phyloP scores from a whole-genome alignment of 768 basidiomycete genomes.

The Boletus coccyginus region DNA sequence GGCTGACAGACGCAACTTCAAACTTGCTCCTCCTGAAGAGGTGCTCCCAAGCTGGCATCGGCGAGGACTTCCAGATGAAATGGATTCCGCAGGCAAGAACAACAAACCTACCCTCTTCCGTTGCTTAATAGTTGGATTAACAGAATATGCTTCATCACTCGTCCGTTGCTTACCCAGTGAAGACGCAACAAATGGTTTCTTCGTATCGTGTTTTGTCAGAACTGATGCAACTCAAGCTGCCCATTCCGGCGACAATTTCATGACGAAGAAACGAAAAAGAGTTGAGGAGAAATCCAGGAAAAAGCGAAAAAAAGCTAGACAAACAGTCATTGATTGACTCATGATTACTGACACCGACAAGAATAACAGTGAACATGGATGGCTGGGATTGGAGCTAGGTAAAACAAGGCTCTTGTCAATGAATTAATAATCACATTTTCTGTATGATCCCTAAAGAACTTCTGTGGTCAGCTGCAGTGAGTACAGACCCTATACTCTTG shows the following conservation, averaged over 20 bases:
- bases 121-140: not conserved
- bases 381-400: constrained; percentile 18
- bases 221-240: not conserved
- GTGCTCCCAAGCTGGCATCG: constrained; percentile 83
- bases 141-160: constrained; percentile 57
- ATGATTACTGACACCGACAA: not conserved
- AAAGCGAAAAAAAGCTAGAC: constrained; percentile 12
- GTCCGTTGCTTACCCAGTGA: constrained; percentile 76
- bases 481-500: constrained; percentile 31
- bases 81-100: constrained; percentile 51
- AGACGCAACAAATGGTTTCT: constrained; percentile 95
- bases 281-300: constrained; percentile 15
- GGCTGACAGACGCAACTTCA: constrained; percentile 57
- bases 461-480: constrained; percentile 34
- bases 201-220: constrained; percentile 86
- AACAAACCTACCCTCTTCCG: not conserved
- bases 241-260: constrained; percentile 3
- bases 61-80: constrained; percentile 67
- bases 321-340: constrained; percentile 12
- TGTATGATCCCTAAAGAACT: constrained; percentile 31
- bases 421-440: constrained; percentile 28
- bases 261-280: constrained; percentile 27
- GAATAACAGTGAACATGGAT: constrained; percentile 1
- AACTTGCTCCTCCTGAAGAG: constrained; percentile 59
- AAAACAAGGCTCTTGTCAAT: constrained; percentile 27